Evolutionary conservation across 441 rosid species (phyloP), one percentile per base, ranked within the genome.

Genomic region (Gossypium gossypioides): DNA sequence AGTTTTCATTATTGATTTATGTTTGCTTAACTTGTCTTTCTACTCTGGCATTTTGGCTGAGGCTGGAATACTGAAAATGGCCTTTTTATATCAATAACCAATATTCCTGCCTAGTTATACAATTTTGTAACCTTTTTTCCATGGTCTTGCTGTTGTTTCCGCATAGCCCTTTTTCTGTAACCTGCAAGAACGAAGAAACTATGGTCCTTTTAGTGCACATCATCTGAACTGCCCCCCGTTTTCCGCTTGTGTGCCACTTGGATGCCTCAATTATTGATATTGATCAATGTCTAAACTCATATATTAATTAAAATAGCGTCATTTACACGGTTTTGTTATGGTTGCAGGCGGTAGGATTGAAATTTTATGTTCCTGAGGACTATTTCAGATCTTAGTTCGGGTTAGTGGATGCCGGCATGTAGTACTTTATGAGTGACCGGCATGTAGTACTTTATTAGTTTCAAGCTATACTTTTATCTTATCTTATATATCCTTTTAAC

Each of bases 301-400:
- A 42, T 22, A 9, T 54, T 9, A 21, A 55, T 55, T 55, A 7
- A 29, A 66, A 24, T 15, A 19, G 32, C 0, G 3, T 27, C 59
- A 68, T 51, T 68, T 2, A 51, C 29, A 18, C 34, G n/a, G 34
- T 34, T 71, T 40, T 68, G 48, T 48, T 56, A 58, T 73, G 74
- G 69, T 81, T 85, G 86, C 89, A 91, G 97, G 91, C 88, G 2
- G 67, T 83, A 59, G 96, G 96, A 37, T 72, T 93, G 81, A 89
- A 82, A 81, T 93, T 93, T 83, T 79, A 77, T 34, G 85, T 90
- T 12, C 96, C 92, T 0, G 97, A 91, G 86, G 98, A 90, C 78
- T 93, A 84, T 80, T 91, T 93, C 40, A 44, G 61, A 61, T 46
- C 62, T 6, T 74, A 50, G 72, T 29, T 15, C 13, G 3, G 59